These are phyloP conservation scores for Gloeophyllum trabeum DNA, from an alignment of 768 basidiomycete genomes.

Conservation along the genomic window DNA sequence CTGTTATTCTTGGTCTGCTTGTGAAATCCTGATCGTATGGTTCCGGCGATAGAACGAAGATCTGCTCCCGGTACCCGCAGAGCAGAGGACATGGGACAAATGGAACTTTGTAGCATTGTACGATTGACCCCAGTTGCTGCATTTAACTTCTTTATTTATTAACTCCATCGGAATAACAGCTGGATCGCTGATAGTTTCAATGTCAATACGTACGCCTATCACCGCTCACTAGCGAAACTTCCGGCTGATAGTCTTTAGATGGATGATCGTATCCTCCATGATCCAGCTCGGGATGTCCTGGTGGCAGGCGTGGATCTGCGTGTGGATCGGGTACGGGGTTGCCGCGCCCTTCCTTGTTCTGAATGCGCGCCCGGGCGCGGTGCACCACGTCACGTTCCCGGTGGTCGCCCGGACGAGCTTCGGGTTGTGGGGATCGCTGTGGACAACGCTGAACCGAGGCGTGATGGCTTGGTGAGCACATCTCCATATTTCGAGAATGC, in stretches of 20 bases:
- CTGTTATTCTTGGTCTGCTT: constrained; percentile 2
- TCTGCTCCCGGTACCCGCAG: constrained; percentile 51
- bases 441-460: constrained; percentile 71
- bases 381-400: constrained; percentile 71
- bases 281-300: constrained; percentile 60
- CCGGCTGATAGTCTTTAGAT: constrained; percentile 24
- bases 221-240: not conserved
- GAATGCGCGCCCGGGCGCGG: constrained; percentile 70
- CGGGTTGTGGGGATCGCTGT: constrained; percentile 67
- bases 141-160: constrained; percentile 5
- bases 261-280: constrained; percentile 75
- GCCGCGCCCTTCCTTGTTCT: constrained; percentile 59
- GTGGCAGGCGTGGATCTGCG: constrained; percentile 83
- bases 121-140: constrained; percentile 10
- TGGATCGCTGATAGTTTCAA: constrained; percentile 81
- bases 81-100: constrained; percentile 53
- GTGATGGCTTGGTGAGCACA: constrained; percentile 58
- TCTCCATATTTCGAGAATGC: constrained; percentile 2
- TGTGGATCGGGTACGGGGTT: constrained; percentile 37
- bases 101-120: constrained; percentile 62
- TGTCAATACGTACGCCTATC: constrained; percentile 54
- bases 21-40: not conserved
- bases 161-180: constrained; percentile 25
- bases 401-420: constrained; percentile 68
- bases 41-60: constrained; percentile 47